Conservation (phyloP, 2,329 filamentous ascomycete genomes). For the Cladosporium oxysporum region DNA sequence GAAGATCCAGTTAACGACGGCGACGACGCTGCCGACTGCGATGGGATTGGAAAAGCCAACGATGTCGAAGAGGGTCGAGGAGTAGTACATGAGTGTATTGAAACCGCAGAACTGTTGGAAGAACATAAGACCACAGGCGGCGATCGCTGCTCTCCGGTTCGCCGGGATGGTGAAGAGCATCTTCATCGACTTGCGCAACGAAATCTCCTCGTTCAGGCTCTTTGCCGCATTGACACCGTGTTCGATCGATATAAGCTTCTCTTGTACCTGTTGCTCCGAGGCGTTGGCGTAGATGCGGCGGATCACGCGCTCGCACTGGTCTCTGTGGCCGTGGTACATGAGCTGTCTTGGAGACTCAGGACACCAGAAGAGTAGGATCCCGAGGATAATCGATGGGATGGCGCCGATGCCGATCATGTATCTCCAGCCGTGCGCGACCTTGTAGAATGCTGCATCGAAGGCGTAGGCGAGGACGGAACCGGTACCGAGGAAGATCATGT, state of each 20-base stretch:
- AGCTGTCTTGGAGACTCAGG: constrained; percentile 91
- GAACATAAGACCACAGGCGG: constrained; percentile 40
- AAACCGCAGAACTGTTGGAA: constrained; percentile 45
- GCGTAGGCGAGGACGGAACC: constrained; percentile 90
- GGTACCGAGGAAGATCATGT: constrained; percentile 79
- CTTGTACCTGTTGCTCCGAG: constrained; percentile 30
- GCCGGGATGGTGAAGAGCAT: constrained; percentile 29
- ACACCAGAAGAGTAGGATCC: constrained; percentile 67
- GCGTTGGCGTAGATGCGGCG: constrained; percentile 44
- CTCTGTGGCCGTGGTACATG: constrained; percentile 63
- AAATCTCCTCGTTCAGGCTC: constrained; percentile 45
- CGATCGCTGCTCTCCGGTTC: constrained; percentile 38
- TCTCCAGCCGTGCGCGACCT: constrained; percentile 68
- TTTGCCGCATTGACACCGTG: constrained; percentile 72
- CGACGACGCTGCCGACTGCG: constrained; percentile 75
- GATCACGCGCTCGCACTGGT: constrained; percentile 63
- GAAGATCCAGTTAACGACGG: constrained; percentile 78
- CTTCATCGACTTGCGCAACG: constrained; percentile 36
- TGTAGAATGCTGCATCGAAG: constrained; percentile 72
- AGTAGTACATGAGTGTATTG: constrained; percentile 67
- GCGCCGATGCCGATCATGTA: constrained; percentile 91
- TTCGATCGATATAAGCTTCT: constrained; percentile 58
- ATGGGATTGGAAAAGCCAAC: constrained; percentile 78
- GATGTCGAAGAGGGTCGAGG: constrained; percentile 48
- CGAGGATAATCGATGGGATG: constrained; percentile 72